Conservation (phyloP, 2,329 filamentous ascomycete species). For the Colletotrichum graminicola region DNA sequence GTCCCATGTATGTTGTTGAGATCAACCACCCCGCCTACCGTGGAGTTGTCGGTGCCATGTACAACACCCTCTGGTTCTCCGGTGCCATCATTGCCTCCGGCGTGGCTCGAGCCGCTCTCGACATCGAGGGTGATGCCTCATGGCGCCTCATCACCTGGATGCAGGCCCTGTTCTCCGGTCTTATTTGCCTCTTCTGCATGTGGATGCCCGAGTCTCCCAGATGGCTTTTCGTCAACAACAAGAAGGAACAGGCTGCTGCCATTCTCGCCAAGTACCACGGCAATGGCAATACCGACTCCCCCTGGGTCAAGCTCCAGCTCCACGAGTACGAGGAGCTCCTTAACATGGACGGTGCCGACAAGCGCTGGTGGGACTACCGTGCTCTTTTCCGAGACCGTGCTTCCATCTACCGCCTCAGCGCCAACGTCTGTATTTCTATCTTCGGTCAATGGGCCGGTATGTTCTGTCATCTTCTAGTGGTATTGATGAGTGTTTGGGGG, state of each 20-base stretch:
- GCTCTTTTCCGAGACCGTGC: slow-evolving; percentile 58
- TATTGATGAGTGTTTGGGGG: too few relatives aligned
- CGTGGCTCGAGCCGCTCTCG: slow-evolving; percentile 59
- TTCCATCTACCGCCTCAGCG: slow-evolving; percentile 58
- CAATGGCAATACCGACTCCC: slow-evolving; percentile 57
- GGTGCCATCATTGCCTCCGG: slow-evolving; percentile 66
- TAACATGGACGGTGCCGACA: slow-evolving; percentile 58
- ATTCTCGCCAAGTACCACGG: slow-evolving; percentile 59
- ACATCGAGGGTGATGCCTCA: slow-evolving; percentile 52
- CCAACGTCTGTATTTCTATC: slow-evolving; percentile 56
- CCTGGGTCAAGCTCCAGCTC: slow-evolving; percentile 61
- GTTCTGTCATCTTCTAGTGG: too few relatives aligned
- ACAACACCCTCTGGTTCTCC: slow-evolving; percentile 60
- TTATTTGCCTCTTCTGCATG: slow-evolving; percentile 52
- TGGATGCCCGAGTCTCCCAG: slow-evolving; percentile 58
- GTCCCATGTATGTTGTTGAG: slow-evolving; percentile 62
- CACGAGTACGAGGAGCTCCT: slow-evolving; percentile 58
- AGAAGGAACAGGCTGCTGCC: slow-evolving; percentile 51
- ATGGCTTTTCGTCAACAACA: slow-evolving; percentile 56
- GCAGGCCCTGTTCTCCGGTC: slow-evolving; percentile 57
- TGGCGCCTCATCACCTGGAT: slow-evolving; percentile 60
- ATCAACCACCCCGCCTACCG: slow-evolving; percentile 61
- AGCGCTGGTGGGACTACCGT: slow-evolving; percentile 62
- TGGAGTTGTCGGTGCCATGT: slow-evolving; percentile 56
- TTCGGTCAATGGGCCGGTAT: slow-evolving; percentile 63